phyloP scores from a whole-genome alignment of 1,139 yeast species.

The Yamadazyma sp. region DNA sequence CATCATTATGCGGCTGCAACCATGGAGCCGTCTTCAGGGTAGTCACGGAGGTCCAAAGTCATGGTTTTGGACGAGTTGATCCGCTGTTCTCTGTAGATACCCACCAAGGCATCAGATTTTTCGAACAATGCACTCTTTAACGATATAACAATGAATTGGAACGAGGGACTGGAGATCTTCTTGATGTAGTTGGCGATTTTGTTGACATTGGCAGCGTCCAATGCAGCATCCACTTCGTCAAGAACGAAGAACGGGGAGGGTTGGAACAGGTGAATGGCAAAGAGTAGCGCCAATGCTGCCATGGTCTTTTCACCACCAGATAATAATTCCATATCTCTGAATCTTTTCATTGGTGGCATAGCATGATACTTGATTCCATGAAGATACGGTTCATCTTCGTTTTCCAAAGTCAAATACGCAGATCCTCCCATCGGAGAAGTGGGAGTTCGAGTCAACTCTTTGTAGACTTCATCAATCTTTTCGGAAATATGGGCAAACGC shows the following conservation, averaged over 20 bases:
- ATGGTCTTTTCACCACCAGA: constrained; percentile 98
- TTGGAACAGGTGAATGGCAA: constrained; percentile 86
- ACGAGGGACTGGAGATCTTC: constrained; percentile 71
- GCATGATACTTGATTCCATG: constrained; percentile 89
- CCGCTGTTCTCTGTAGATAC: constrained; percentile 84
- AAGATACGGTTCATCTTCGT: constrained; percentile 84
- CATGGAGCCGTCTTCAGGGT: constrained; percentile 42
- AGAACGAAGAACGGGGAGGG: constrained; percentile 96
- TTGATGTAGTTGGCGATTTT: constrained; percentile 82
- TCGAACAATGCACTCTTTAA: constrained; percentile 86
- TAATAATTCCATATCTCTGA: constrained; percentile 86
- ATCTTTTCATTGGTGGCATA: constrained; percentile 95
- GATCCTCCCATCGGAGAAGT: constrained; percentile 86
- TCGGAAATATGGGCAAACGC: constrained; percentile 78
- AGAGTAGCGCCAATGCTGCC: constrained; percentile 89
- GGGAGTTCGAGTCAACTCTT: constrained; percentile 73
- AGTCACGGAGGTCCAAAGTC: constrained; percentile 69
- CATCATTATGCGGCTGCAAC: constrained; percentile 11
- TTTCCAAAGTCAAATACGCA: constrained; percentile 83
- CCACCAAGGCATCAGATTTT: constrained; percentile 87
- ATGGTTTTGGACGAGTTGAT: constrained; percentile 76
- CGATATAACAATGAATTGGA: constrained; percentile 93
- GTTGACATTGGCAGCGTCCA: constrained; percentile 85
- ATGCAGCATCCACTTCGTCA: constrained; percentile 97
- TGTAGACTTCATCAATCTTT: constrained; percentile 76